Base-by-base conservation (phyloP, 2,329 filamentous ascomycete species). In the Fusarium torulosum region DNA sequence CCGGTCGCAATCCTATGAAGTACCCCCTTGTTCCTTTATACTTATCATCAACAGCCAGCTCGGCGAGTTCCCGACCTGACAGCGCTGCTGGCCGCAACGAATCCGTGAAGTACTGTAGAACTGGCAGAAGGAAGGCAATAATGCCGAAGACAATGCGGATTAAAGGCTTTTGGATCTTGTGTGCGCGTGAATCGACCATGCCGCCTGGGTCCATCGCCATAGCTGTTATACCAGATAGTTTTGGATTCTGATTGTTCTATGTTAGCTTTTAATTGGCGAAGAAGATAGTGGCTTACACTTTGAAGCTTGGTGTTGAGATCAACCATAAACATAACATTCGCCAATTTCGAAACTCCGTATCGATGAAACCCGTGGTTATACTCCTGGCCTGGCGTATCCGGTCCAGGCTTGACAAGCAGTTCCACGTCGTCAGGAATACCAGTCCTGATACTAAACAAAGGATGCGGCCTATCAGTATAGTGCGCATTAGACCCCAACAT, bases 301-400 rank as follows among this genome's bases (percentile, higher is more conserved):
- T 53, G 45, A 0, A 74, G 38, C 11, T 44, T 65, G 10, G n/a
- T 19, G 35, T 69, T 71, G 2, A 73, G 58, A 3, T 74, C 69
- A 2, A 71, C 56, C 72, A 73, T 73, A n/a, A 73, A 71, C 59
- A 72, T 65, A 19, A 73, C 58, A 49, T 72, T 73, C 1, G 63
- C 63, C 7, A 74, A 31, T 19, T 74, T 74, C 0, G 70, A 44
- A 1, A 59, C 67, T 6, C 57, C 69, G 10, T 74, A 74, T 4
- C 69, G 47, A 33, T 73, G 67, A 4, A 74, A 74, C 2, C 72
- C 72, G 11, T 59, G 55, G 11, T 70, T 61, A 14, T 73, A 50
- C 9, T 67, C 67, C 4, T 61, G 41, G 0, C 70, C 70, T 5
- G 43, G 29, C 1, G 23, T 17, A 10, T 73, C 68, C 0, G 41